Evolutionary conservation across 257 asterid genomes (phyloP).

Genomic region (Solanum neorickii): DNA sequence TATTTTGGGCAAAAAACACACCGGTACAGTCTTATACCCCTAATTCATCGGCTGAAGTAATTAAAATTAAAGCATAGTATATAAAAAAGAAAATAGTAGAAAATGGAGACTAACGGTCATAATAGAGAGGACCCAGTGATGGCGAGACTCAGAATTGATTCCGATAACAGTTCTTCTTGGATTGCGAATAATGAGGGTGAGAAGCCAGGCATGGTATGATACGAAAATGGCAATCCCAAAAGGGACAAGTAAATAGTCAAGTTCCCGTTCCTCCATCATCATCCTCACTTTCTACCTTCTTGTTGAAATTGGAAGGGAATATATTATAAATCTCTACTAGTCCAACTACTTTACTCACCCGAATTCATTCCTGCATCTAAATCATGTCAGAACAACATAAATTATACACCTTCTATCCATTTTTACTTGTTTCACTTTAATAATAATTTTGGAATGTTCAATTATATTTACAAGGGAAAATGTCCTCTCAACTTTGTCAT

Average conservation of each 20-base stretch:
- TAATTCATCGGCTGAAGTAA: not conserved
- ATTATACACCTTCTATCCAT: no score
- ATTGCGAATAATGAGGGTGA: conserved; percentile 21
- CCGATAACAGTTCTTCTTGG: conserved; percentile 67
- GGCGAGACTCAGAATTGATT: conserved; percentile 61
- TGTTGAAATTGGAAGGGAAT: not conserved
- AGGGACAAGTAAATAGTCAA: conserved; percentile 65
- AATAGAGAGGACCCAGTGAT: conserved; percentile 56
- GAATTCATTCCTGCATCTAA: not conserved
- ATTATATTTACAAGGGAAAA: no score
- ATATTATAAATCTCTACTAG: not conserved
- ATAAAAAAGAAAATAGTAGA: not conserved
- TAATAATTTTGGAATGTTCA: no score
- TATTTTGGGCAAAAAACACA: not conserved
- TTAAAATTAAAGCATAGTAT: no score
- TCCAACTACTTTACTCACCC: not conserved
- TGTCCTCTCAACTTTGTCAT: no score
- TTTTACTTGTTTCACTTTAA: no score
- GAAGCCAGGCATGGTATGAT: conserved; percentile 63
- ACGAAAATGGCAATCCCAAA: conserved; percentile 42
- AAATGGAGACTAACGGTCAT: conserved; percentile 48
- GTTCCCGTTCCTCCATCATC: conserved; percentile 39
- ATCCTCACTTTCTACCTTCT: not conserved
- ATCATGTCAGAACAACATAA: not conserved
- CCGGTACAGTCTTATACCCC: no score